A percentile compares a stretch with the other conserved stretches of the same genome.
Conservation (phyloP, 1,139 yeast genomes). For the Scheffersomyces quercinus region DNA sequence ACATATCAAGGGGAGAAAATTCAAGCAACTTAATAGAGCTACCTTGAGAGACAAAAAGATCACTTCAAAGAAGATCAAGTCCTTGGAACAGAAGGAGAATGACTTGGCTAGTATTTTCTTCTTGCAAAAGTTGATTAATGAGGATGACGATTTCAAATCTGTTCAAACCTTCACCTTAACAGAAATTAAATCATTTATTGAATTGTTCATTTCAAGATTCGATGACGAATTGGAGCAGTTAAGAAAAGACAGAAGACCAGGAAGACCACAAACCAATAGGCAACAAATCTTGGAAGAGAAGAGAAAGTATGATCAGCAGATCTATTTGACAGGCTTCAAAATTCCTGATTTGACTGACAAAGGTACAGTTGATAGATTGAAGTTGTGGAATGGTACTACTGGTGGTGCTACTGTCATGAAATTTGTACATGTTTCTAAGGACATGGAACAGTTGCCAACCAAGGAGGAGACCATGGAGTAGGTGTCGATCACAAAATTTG, state of each 20-base stretch:
- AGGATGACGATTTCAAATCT: conserved; percentile 41
- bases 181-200: conserved; percentile 63
- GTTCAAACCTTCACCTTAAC: conserved; percentile 45
- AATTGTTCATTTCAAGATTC: conserved; percentile 64
- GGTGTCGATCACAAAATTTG: background rate
- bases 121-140: conserved; percentile 62
- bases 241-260: conserved; percentile 67
- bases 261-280: conserved; percentile 78
- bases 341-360: conserved; percentile 72
- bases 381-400: conserved; percentile 77
- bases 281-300: conserved; percentile 68
- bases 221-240: conserved; percentile 69
- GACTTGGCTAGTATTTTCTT: conserved; percentile 60
- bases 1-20: conserved; percentile 88
- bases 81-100: conserved; percentile 58
- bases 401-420: conserved; percentile 76
- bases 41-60: conserved; percentile 77
- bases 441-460: conserved; percentile 29
- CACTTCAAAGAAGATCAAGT: conserved; percentile 53
- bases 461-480: conserved; percentile 25
- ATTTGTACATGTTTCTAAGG: conserved; percentile 36
- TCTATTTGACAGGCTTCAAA: conserved; percentile 68
- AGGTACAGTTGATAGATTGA: conserved; percentile 57
- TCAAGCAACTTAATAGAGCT: conserved; percentile 83
- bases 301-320: conserved; percentile 57